Conservation (phyloP, 768 basidiomycete species). For the Mycena olivaceomarginata region DNA sequence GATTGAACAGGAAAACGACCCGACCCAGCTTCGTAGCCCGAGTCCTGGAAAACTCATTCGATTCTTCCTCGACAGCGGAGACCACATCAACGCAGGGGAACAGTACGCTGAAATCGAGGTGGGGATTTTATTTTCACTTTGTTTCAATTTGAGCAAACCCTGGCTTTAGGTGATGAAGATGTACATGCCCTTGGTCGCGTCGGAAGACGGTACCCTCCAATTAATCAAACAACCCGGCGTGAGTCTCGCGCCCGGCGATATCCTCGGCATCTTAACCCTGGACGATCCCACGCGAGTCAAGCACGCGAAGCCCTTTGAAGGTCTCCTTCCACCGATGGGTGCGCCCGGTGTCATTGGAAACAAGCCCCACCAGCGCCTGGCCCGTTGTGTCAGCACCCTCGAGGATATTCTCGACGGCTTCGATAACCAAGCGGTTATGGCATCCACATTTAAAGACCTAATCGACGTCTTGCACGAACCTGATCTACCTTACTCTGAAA, state of each 20-base stretch:
- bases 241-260: constrained; percentile 96
- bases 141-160: constrained; percentile 26
- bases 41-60: constrained; percentile 97
- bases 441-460: constrained; percentile 90
- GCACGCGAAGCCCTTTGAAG: constrained; percentile 98
- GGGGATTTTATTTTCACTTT: constrained; percentile 45
- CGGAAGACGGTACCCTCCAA: constrained; percentile 95
- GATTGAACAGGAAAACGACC: constrained; percentile 99
- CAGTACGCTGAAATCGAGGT: constrained; percentile 99
- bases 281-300: constrained; percentile 98
- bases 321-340: constrained; percentile 92
- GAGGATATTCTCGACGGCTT: constrained; percentile 97
- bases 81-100: constrained; percentile 97
- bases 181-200: constrained; percentile 98
- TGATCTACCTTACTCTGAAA: constrained; percentile 93
- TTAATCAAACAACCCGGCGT: constrained; percentile 99
- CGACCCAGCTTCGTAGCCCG: constrained; percentile 96
- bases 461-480: constrained; percentile 87
- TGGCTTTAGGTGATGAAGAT: constrained; percentile 93
- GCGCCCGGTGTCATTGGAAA: constrained; percentile 89
- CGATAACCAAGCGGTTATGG: constrained; percentile 96
- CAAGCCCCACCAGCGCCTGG: constrained; percentile 92
- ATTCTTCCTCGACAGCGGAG: constrained; percentile 96
- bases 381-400: constrained; percentile 83
- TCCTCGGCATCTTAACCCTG: constrained; percentile 96